Percentiles rank a stretch among this genome's conserved stretches.
phyloP scores from a whole-genome alignment of 192 early-diverging fungal genomes.

The Rhizophagus prolifer region DNA sequence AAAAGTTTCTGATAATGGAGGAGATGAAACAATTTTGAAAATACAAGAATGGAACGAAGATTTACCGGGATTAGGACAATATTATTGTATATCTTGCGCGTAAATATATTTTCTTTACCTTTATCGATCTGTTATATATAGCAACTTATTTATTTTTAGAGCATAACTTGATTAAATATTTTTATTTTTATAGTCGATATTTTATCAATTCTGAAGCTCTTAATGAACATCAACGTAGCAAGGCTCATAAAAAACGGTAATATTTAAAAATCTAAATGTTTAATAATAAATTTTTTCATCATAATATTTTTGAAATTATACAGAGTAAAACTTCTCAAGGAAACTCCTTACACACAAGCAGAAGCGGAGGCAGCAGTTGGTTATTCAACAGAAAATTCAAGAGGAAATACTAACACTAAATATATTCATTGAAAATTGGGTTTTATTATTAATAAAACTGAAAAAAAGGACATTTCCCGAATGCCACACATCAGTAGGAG shows the following conservation, averaged over 20 bases:
- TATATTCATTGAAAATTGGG: background rate
- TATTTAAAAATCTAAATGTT: background rate
- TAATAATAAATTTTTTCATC: background rate
- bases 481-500: background rate
- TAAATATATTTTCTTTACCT: constrained; percentile 34
- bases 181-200: constrained; percentile 51
- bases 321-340: constrained; percentile 81
- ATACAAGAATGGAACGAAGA: constrained; percentile 64
- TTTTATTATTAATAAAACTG: too few relatives aligned
- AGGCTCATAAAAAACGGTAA: constrained; percentile 81
- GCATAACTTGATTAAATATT: too few relatives aligned
- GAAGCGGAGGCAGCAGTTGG: constrained; percentile 79
- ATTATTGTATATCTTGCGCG: constrained; percentile 86
- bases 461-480: too few relatives aligned
- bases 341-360: constrained; percentile 84
- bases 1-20: constrained; percentile 41
- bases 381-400: constrained; percentile 20
- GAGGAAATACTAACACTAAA: background rate
- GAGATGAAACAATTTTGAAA: constrained; percentile 4
- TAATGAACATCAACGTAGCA: constrained; percentile 68
- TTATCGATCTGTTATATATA: background rate
- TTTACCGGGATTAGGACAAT: constrained; percentile 85
- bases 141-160: too few relatives aligned
- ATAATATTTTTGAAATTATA: background rate
- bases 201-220: constrained; percentile 66